A percentile compares a stretch with the other conserved stretches of the same genome.
These are phyloP conservation scores for Aspergillus sojae DNA, from an alignment of 2,329 filamentous ascomycete genomes.

Conservation along the genomic window DNA sequence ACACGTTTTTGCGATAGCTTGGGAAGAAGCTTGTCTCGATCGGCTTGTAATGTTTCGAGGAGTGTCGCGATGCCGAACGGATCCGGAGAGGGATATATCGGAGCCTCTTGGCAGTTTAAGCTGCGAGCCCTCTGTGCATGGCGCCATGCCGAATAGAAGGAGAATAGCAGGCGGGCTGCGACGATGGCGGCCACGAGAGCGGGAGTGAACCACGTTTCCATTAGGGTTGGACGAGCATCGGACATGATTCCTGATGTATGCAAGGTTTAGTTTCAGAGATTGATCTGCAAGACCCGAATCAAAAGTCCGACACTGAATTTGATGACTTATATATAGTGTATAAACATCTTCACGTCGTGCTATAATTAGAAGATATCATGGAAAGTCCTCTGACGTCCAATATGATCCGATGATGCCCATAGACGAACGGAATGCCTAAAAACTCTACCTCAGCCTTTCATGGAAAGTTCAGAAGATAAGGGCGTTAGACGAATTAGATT, in stretches of 20 bases:
- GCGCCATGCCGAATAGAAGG: background rate
- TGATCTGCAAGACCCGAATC: background rate
- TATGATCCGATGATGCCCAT: background rate
- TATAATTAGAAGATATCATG: background rate
- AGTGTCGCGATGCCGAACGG: conserved; percentile 4
- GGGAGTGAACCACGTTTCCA: background rate
- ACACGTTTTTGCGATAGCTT: background rate
- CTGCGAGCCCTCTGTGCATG: background rate
- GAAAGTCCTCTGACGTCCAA: background rate
- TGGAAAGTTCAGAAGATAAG: rapidly evolving
- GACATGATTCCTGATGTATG: background rate
- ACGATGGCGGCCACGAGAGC: background rate
- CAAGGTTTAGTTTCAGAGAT: background rate
- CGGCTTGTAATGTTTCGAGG: background rate
- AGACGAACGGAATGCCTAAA: background rate
- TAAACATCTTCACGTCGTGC: background rate
- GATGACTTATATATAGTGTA: background rate
- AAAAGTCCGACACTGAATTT: background rate
- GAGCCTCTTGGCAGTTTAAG: background rate
- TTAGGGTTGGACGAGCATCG: background rate
- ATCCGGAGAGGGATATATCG: background rate
- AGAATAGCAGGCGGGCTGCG: background rate
- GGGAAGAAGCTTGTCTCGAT: conserved; percentile 1
- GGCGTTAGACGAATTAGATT: rapidly evolving
- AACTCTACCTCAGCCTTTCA: background rate